Evolutionary conservation across 73 alveolate genomes (phyloP), one percentile per base, ranked within the genome.

Genomic region (Paramecium primaurelia): DNA sequence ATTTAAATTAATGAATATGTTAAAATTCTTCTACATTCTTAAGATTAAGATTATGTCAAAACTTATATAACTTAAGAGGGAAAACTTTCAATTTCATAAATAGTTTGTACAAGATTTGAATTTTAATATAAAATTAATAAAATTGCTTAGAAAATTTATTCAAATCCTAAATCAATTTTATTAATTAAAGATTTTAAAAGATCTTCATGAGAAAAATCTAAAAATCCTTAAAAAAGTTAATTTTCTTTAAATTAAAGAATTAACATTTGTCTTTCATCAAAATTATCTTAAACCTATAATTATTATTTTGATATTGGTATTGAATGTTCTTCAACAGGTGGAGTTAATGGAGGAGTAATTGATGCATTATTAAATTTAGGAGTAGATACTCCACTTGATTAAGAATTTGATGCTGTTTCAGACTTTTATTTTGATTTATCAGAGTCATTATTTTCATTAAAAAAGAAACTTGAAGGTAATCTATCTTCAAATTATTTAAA

Each of bases 121-220:
- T 80, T 47, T 25, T 20, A 44, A 80, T 80, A 80, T 3, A 80
- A 11, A 26, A 49, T 80, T 8, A 28, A 45, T 80, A 80, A n/a
- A 5, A 80, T 20, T 18, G 58, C 20, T 18, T 34, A 80, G 14
- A 80, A 80, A 40, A 80, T 42, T 44, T 80, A 28, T 49, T 80
- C 91, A 32, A 80, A 80, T 36, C 87, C 87, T 36, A 73, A 38
- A 5, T 73, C 58, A 37, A 73, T 73, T 37, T 73, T 34, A 73
- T 36, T 73, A 12, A 73, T 73, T 2, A 73, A 73, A 3, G 59
- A 20, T 34, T 3, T 73, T 6, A 73, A 40, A 0, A 73, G n/a
- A 37, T 73, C 60, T 12, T 64, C 20, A 28, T 34, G 30, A 9
- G 84, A 68, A 37, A 22, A 73, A 73, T 73, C 18, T 18, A 73